These are phyloP conservation scores for Penicillium sp. DNA, from an alignment of 2,329 filamentous ascomycete genomes.

Conservation along the genomic window DNA sequence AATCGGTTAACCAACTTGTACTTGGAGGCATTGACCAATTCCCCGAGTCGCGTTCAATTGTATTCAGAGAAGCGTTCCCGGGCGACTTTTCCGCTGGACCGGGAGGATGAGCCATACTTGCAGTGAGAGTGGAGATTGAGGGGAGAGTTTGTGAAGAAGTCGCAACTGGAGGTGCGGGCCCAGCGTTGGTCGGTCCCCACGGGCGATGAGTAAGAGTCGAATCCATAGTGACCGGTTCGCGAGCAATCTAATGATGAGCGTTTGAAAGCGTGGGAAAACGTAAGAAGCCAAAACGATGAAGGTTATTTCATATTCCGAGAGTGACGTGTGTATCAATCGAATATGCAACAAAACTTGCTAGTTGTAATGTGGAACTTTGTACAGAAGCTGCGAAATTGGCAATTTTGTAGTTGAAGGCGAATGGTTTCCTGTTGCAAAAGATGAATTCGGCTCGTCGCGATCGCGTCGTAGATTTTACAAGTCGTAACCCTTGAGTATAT, in stretches of 20 bases:
- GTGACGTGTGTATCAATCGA: background rate
- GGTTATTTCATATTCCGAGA: conserved; percentile 34
- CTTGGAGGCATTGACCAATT: conserved; percentile 65
- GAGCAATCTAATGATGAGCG: background rate
- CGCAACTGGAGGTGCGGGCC: conserved; percentile 40
- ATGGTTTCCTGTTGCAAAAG: background rate
- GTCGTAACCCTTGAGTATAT: background rate
- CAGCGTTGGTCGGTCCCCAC: conserved; percentile 47
- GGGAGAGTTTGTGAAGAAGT: conserved; percentile 48
- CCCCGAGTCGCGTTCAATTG: conserved; percentile 61
- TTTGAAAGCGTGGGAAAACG: conserved; percentile 2
- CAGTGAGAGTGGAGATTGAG: conserved; percentile 54
- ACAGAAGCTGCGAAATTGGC: background rate
- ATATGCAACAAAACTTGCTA: background rate
- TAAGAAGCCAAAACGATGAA: background rate
- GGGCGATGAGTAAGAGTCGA: conserved; percentile 47
- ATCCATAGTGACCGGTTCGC: conserved; percentile 39
- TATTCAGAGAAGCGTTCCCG: conserved; percentile 48
- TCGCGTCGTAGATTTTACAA: background rate
- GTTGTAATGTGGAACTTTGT: background rate
- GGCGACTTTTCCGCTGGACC: conserved; percentile 48
- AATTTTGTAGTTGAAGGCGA: background rate
- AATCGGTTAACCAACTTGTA: conserved; percentile 52
- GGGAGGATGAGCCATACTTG: conserved; percentile 43
- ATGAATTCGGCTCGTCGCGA: background rate